Evolutionary conservation across 164 flowering plant species (phyloP).

Genomic region (Aristolochia californica): DNA sequence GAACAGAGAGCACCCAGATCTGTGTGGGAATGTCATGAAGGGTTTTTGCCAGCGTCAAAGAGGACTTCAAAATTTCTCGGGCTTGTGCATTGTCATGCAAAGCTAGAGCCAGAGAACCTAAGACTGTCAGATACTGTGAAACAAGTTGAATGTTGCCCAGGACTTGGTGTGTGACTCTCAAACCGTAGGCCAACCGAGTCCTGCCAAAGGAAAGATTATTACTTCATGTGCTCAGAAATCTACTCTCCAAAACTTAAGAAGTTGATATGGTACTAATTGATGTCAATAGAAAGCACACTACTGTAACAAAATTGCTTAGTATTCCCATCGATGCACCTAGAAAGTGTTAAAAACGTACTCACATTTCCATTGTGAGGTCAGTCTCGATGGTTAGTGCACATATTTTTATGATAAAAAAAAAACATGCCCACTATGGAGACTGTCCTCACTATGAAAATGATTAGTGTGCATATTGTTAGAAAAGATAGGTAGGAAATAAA

Average conservation of each 20-base stretch:
- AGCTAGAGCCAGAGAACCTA: conserved; percentile 87
- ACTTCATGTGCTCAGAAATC: neutral
- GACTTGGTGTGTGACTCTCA: conserved; percentile 74
- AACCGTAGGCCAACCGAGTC: conserved; percentile 69
- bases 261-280: neutral
- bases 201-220: conserved; percentile 28
- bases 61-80: conserved; percentile 80
- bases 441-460: too few relatives aligned
- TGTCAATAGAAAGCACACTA: neutral
- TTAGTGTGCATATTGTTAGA: too few relatives aligned
- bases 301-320: neutral
- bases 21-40: conserved; percentile 87
- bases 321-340: neutral
- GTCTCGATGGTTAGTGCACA: too few relatives aligned
- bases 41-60: conserved; percentile 86
- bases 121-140: conserved; percentile 80
- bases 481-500: too few relatives aligned
- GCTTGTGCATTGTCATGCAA: conserved; percentile 89
- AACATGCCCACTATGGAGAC: too few relatives aligned
- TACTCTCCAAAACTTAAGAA: neutral
- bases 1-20: conserved; percentile 79
- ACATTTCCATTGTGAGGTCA: too few relatives aligned
- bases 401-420: too few relatives aligned
- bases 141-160: conserved; percentile 93
- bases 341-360: too few relatives aligned